Evolutionary conservation across 768 basidiomycete species (phyloP), one percentile per base, ranked within the genome.

Genomic region (Pleurotus pulmonarius): DNA sequence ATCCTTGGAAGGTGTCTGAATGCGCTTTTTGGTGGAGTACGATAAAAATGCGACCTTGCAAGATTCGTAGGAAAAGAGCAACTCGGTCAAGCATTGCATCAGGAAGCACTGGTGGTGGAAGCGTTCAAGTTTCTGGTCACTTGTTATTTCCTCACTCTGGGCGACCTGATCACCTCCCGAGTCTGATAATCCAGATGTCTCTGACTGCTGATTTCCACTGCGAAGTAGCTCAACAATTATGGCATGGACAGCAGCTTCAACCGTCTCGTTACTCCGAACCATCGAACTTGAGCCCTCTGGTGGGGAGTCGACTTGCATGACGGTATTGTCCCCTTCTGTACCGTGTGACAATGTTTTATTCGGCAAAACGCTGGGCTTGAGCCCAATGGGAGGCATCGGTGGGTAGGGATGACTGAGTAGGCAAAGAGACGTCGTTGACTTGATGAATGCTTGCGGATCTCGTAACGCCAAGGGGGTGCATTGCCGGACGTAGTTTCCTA

Each of bases 21-120:
- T 63, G 25, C 83, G 82, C 66, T 83, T 87, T 72, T 87, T 89
- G 3, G 84, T 78, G 0, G 85, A 82, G 63, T 83, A 93, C 0
- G 90, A 87, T 52, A 97, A 69, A 70, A 99, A 93, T 4, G 89
- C 86, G 22, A 86, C 67, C 70, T 98, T 99, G 83, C 93, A 95
- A 5, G 85, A 70, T 61, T 94, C 88, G 64, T 98, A 99, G 11
- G 94, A 98, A 59, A 96, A 92, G 11, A 97, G 72, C 8, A 98
- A 75, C 71, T 99, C 97, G 2, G 94, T 92, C 46, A 98, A 75
- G 61, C 86, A 89, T 67, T 94, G 91, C 88, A 95, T 92, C 60
- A 93, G 72, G 79, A 95, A 93, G 64, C 87, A 90, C 13, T 81
- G 75, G 63, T 90, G 91, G 56, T 79, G 70, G 72, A 76, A 70